phyloP scores from a whole-genome alignment of 768 basidiomycete species.

The Agaricus sinodeliciosus region DNA sequence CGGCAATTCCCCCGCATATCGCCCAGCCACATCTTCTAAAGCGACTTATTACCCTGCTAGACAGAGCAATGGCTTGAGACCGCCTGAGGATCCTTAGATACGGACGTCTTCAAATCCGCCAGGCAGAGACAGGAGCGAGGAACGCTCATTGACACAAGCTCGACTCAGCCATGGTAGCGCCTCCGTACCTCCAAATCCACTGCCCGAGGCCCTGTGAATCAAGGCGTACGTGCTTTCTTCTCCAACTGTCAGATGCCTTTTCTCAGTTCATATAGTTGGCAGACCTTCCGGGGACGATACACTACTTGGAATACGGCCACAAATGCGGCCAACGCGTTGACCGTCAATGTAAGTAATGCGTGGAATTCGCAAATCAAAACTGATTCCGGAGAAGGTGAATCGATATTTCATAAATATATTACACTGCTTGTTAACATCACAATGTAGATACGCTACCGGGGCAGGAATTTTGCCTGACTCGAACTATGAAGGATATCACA shows the following conservation, averaged over 20 bases:
- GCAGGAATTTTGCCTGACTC: constrained; percentile 51
- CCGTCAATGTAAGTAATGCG: constrained; percentile 51
- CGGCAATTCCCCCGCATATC: too few species aligned
- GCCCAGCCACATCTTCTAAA: too few species aligned
- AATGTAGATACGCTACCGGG: constrained; percentile 42
- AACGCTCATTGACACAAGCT: too few species aligned
- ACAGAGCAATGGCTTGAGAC: too few species aligned
- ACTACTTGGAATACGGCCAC: constrained; percentile 52
- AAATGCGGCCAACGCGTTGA: constrained; percentile 44
- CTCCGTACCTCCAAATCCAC: too few species aligned
- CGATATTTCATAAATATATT: not conserved
- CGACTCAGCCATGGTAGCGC: too few species aligned
- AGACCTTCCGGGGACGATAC: constrained; percentile 4
- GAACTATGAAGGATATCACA: constrained; percentile 68
- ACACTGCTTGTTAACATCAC: not conserved
- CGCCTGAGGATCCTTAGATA: too few species aligned
- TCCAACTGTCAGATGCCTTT: not conserved
- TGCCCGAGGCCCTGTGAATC: not conserved
- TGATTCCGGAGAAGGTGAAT: constrained; percentile 39
- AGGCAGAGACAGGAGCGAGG: too few species aligned
- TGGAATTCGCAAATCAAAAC: constrained; percentile 40
- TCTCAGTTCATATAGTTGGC: not conserved
- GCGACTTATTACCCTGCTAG: too few species aligned
- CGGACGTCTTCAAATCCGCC: too few species aligned
- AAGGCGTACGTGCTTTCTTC: not conserved